Evolutionary conservation across 2,329 filamentous ascomycete species (phyloP).

Genomic region (Knoxdaviesia capensis): DNA sequence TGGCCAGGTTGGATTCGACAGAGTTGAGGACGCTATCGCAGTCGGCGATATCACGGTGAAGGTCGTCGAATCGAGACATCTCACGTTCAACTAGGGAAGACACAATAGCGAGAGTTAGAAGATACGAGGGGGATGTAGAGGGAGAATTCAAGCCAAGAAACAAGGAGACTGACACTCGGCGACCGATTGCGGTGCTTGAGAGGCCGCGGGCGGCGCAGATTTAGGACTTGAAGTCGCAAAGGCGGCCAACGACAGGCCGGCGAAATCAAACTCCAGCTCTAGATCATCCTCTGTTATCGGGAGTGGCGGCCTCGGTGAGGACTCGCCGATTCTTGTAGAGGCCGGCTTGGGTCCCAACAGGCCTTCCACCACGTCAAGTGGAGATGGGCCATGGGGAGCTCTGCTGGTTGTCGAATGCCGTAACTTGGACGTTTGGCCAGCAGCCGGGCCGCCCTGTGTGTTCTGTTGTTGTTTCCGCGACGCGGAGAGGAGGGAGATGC

Average conservation of each 20-base stretch:
- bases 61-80: slow-evolving; percentile 67
- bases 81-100: slow-evolving; percentile 47
- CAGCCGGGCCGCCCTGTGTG: too few species aligned
- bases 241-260: slow-evolving; percentile 53
- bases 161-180: too few species aligned
- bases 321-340: slow-evolving; percentile 24
- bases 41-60: slow-evolving; percentile 72
- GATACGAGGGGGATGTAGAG: not conserved
- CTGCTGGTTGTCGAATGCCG: too few species aligned
- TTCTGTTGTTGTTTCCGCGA: slow-evolving; percentile 34
- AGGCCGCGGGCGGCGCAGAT: too few species aligned
- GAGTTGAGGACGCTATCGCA: slow-evolving; percentile 89
- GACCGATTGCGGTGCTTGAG: too few species aligned
- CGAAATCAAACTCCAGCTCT: slow-evolving; percentile 57
- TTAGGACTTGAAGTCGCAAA: slow-evolving; percentile 25
- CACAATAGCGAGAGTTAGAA: slow-evolving; percentile 6
- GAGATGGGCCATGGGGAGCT: too few species aligned
- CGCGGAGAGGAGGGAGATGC: slow-evolving; percentile 49
- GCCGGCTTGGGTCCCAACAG: slow-evolving; percentile 9
- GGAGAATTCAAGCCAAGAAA: not conserved
- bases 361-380: too few species aligned
- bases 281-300: slow-evolving; percentile 27
- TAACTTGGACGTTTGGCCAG: too few species aligned
- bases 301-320: slow-evolving; percentile 35
- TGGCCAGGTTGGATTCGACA: slow-evolving; percentile 79